Conservation (phyloP, 441 rosid genomes). For the Gossypium trilobum region DNA sequence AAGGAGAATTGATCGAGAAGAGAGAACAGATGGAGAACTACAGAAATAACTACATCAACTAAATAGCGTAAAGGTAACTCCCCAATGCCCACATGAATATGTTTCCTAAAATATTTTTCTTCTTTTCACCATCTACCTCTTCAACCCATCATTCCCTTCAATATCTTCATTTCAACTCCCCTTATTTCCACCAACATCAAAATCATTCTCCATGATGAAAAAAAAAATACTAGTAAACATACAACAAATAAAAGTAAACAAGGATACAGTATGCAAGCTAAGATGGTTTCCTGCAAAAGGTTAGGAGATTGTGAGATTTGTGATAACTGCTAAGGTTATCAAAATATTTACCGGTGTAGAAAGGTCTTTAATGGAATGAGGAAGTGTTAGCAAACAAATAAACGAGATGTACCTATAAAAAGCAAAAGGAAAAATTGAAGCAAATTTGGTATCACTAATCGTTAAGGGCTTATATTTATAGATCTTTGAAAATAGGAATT, state of each 20-base stretch:
- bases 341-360: too few species aligned
- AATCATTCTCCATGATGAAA: constrained; percentile 13
- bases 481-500: too few species aligned
- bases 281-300: too few species aligned
- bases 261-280: not conserved
- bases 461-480: too few species aligned
- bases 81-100: not conserved
- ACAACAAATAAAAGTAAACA: not conserved
- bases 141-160: constrained; percentile 26
- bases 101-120: not conserved
- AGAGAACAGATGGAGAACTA: too few species aligned
- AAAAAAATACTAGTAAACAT: not conserved
- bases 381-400: too few species aligned
- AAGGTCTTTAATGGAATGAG: too few species aligned
- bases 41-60: not conserved
- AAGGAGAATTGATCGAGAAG: too few species aligned
- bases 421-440: too few species aligned
- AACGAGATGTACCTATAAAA: too few species aligned
- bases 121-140: constrained; percentile 39
- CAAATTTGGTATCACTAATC: too few species aligned
- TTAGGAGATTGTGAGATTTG: too few species aligned
- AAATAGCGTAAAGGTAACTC: not conserved
- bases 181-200: constrained; percentile 14
- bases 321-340: not conserved
- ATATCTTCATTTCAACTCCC: not conserved